These are phyloP conservation scores for Pluteus cervinus DNA, from an alignment of 768 basidiomycete species.

Conservation along the genomic window DNA sequence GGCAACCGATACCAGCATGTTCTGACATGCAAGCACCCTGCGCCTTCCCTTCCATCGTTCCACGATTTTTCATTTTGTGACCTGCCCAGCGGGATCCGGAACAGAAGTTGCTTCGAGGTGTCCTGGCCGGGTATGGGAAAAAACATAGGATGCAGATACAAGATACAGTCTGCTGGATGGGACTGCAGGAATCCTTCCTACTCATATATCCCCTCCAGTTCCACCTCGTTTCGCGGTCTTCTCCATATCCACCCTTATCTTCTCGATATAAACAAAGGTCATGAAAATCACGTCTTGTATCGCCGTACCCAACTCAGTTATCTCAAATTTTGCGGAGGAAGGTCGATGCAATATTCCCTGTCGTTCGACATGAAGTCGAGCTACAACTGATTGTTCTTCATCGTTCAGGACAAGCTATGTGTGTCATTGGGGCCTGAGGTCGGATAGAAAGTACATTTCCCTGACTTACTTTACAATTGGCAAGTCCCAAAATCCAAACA, in stretches of 20 bases:
- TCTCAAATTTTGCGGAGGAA: conserved; percentile 14
- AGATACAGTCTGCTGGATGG: no score
- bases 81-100: no score
- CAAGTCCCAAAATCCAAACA: conserved; percentile 13
- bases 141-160: no score
- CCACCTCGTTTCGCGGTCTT: no score
- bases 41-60: no score
- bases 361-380: conserved; percentile 11
- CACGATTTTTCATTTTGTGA: no score
- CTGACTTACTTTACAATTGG: conserved; percentile 9
- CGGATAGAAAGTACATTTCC: not conserved
- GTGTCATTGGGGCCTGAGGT: not conserved
- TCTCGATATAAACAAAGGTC: conserved; percentile 24
- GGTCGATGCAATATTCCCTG: conserved; percentile 7
- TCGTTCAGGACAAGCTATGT: conserved; percentile 15
- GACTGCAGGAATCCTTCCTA: no score
- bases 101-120: no score
- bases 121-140: no score
- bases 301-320: conserved; percentile 15
- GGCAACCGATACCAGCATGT: no score
- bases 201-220: no score
- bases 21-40: no score
- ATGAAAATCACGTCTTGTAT: conserved; percentile 20
- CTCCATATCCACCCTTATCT: conserved; percentile 18
- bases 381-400: conserved; percentile 12